Evolutionary conservation across 1,284 basidiomycete species (phyloP).

Genomic region (Athelia sp.): DNA sequence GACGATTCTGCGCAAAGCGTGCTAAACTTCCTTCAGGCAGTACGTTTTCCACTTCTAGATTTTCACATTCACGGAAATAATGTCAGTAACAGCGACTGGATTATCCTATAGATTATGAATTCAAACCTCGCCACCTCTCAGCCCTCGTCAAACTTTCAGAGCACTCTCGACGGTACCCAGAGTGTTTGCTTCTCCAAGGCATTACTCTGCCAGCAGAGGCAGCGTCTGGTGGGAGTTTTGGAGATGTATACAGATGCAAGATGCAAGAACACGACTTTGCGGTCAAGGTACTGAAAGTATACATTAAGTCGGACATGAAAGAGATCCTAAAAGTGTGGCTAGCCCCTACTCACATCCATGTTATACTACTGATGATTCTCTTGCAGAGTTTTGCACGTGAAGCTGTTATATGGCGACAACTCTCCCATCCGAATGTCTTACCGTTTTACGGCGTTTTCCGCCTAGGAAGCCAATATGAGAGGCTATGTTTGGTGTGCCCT

Average conservation of each 20-base stretch:
- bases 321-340: background rate
- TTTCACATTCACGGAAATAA: background rate
- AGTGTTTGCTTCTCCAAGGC: background rate
- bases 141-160: background rate
- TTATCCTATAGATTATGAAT: background rate
- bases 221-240: background rate
- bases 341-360: background rate
- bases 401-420: background rate
- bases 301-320: background rate
- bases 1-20: background rate
- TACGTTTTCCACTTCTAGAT: background rate
- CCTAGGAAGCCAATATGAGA: background rate
- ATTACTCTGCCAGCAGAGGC: background rate
- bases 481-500: background rate
- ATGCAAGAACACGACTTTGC: background rate
- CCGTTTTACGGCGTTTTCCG: background rate
- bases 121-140: background rate
- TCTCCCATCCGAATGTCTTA: background rate
- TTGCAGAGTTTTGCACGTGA: background rate
- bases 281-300: background rate
- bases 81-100: background rate
- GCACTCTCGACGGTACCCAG: background rate
- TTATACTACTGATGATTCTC: background rate
- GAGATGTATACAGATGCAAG: background rate
- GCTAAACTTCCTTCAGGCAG: background rate